Evolutionary conservation across 257 asterid species (phyloP), one percentile per base, ranked within the genome.

Genomic region (Jaltomata sinuosa): DNA sequence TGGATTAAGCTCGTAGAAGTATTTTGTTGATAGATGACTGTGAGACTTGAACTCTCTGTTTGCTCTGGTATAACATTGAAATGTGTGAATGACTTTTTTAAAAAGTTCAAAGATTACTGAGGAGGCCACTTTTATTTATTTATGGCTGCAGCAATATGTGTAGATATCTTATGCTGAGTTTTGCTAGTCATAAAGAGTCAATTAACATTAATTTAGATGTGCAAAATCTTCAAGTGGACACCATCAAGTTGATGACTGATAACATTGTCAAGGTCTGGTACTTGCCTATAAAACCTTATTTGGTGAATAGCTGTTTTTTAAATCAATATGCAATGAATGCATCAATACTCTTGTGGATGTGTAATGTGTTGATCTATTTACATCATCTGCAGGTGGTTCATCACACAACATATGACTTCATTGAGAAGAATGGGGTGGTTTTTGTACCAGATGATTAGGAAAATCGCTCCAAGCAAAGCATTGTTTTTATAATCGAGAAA

Each of bases 371-470:
- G 62, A 49, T 77, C 18, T 49, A 9, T 77, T 27, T 49, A 49
- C 62, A 76, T 49, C 61, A 76, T 16, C 42, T 27, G 90, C 94
- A 93, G 98, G 92, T 90, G 84, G 92, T 90, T 4, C 97, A 93
- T 88, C 97, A 90, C 84, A 93, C 97, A 10, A 90, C 92, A 1
- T 91, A 93, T 49, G 6, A 87, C 81, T 95, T 93, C 87, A 84
- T 16, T 3, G 8, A 84, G 88, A 84, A 81, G 90, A 89, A 91
- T 52, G 85, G 84, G 0, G 92, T 89, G 21, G 80, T 83, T 36
- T 95, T 91, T 83, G n/a, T 84, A 22, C 61, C 93, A n/a, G 91
- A 91, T 64, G 91, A 88, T 72, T 91, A 79, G 89, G 8, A 12
- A n/a, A 19, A 36, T 77, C 45, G 22, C 32, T 29, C 55, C 36